Base-by-base conservation (phyloP, 176 grass and related monocot genomes). In the Elaeis guineensis region DNA sequence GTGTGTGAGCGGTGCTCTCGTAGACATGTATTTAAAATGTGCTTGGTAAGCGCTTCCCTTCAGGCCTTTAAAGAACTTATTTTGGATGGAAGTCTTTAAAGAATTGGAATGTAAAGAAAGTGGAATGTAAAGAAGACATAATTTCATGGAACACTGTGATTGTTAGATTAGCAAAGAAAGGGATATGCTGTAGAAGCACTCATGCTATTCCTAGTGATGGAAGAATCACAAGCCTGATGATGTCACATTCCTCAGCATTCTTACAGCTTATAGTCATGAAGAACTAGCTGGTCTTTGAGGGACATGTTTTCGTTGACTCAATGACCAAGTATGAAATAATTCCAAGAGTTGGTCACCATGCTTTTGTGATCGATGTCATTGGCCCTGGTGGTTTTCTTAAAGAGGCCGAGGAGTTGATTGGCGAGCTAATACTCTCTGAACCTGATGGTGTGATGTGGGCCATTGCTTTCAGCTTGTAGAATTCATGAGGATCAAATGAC, bases 101-200 rank as follows among this genome's bases (percentile, higher is more conserved):
- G 68, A 76, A 55, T 59, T 79, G 68, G 25, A 82, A 67, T 73
- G 70, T n/a, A n/a, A n/a, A n/a, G n/a, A n/a, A n/a, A n/a, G n/a
- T n/a, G n/a, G n/a, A n/a, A n/a, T 73, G 70, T 44, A 90, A 85
- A 62, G 22, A 77, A 76, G 23, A 66, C 30, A 67, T 79, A 52
- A 76, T 66, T 59, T 57, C 61, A 44, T 90, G 82, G 87, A 90
- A 90, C 65, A 82, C 82, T 18, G 76, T 85, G 63, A 82, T 85
- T 69, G 67, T 76, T 52, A 75, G 86, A 21, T 90, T 82, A 75
- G 82, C 82, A 5, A 85, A 90, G 58, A 90, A 85, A 82, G 75
- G 86, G 59, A n/a, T n/a, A 82, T 79, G 71, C 72, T 3, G 52
- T 72, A 0, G 78, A 79, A 54, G 75, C 81, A 57, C 59, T 90